Base-by-base conservation (phyloP, 805 yeast genomes). In the Sungouiozyma ichnusensis region DNA sequence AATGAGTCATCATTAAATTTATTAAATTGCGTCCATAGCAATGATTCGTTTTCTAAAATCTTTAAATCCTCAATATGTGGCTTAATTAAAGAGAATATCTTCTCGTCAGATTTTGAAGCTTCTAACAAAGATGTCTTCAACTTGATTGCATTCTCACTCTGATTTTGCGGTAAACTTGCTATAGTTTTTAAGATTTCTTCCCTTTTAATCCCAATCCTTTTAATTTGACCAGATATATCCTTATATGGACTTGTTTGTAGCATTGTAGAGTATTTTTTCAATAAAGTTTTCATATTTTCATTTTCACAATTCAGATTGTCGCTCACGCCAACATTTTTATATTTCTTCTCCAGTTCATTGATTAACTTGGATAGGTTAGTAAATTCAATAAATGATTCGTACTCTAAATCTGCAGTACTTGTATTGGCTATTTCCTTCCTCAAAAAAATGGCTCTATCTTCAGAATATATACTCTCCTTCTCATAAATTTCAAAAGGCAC, bases 401-500 rank as follows among this genome's bases (percentile, higher is more conserved):
- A 70, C 55, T 88, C 92, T 58, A 85, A 83, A 53, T 85, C 77
- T 0, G 94, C 81, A 8, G 87, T 73, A 43, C 84, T 88, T 17
- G 77, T 73, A 45, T 72, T 72, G 46, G 88, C 97, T 36, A 79
- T 70, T 54, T 85, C 87, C 35, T 67, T 71, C 53, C 97, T 73
- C 37, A 86, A 62, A 32, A 85, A 63, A 48, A 74, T 77, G 0
- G 95, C 90, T 60, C 85, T 83, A 57, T 85, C 87, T 57, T 90
- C 98, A 0, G 95, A 82, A 58, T 92, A 92, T 48, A 79, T 68
- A 47, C 95, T 85, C 41, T 85, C 75, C 51, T 83, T 77, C 62
- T 90, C 95, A 55, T 87, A 95, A 16, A 90, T 86, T 29, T 79
- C 75, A 55, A 87, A 68, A 2, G 97, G 97, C 4, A 92, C 77